phyloP scores from a whole-genome alignment of 73 alveolate genomes.

The Paramecium octaurelia region DNA sequence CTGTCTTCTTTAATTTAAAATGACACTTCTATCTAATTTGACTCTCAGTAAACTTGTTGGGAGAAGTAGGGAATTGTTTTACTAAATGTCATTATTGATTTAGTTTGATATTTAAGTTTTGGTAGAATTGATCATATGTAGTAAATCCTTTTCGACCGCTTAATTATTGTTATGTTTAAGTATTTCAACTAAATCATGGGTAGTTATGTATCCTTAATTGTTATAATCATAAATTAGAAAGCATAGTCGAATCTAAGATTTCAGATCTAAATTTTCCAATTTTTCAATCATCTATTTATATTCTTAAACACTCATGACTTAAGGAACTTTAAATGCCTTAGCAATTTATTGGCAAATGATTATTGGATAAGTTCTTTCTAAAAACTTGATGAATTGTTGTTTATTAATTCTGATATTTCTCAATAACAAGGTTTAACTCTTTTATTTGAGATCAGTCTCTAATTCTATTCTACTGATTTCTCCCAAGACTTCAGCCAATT shows the following conservation, averaged over 20 bases:
- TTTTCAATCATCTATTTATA: background rate
- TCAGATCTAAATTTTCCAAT: background rate
- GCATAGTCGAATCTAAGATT: background rate
- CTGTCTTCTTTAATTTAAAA: background rate
- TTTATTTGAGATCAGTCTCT: background rate
- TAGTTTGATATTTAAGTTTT: background rate
- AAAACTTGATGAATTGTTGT: background rate
- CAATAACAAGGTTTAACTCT: background rate
- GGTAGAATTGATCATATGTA: background rate
- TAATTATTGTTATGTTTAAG: background rate
- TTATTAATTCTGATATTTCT: background rate
- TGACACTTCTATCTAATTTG: constrained; percentile 4
- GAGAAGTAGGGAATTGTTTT: background rate
- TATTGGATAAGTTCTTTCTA: background rate
- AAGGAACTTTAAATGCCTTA: background rate
- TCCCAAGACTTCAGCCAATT: background rate
- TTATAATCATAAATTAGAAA: background rate
- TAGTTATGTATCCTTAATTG: background rate
- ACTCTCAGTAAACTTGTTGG: background rate
- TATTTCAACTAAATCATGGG: background rate
- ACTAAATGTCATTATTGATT: background rate
- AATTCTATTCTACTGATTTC: constrained; percentile 17
- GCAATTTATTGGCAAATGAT: background rate
- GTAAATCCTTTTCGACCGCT: constrained; percentile 4
- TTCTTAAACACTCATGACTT: background rate